Percentiles rank a stretch among this genome's conserved stretches.
These are phyloP conservation scores for Toxicodendron radicans DNA, from an alignment of 345 rosid species.

Conservation along the genomic window DNA sequence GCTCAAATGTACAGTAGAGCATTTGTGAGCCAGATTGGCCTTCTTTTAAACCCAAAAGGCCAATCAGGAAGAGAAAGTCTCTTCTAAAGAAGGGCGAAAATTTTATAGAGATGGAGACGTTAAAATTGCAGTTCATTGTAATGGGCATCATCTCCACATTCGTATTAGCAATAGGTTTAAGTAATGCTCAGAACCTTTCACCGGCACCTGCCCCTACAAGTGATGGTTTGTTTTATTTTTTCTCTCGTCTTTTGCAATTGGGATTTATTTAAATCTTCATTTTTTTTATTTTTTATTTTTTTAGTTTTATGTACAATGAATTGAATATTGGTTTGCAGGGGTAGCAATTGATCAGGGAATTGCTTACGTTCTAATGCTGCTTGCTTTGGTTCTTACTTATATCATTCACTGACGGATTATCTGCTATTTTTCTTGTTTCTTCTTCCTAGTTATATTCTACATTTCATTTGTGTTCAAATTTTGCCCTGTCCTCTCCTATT, in stretches of 20 bases:
- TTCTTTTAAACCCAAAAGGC: not conserved
- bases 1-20: not conserved
- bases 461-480: no score
- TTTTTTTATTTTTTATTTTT: not conserved
- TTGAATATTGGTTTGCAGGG: slow-evolving; percentile 7
- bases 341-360: slow-evolving; percentile 34
- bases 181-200: slow-evolving; percentile 20
- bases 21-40: slow-evolving; percentile 14
- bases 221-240: slow-evolving; percentile 21
- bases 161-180: not conserved
- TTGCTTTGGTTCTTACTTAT: slow-evolving; percentile 30
- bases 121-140: slow-evolving; percentile 13
- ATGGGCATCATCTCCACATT: slow-evolving; percentile 14
- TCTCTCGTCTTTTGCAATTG: not conserved
- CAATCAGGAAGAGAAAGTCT: not conserved
- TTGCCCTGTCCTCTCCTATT: no score
- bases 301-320: not conserved
- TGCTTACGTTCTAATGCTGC: slow-evolving; percentile 30
- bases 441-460: no score
- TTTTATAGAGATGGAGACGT: slow-evolving; percentile 15
- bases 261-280: not conserved
- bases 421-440: no score
- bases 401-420: slow-evolving; percentile 23
- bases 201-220: slow-evolving; percentile 30
- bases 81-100: not conserved